Conservation (phyloP, 306 rosid species). For the Cajanus cajan region DNA sequence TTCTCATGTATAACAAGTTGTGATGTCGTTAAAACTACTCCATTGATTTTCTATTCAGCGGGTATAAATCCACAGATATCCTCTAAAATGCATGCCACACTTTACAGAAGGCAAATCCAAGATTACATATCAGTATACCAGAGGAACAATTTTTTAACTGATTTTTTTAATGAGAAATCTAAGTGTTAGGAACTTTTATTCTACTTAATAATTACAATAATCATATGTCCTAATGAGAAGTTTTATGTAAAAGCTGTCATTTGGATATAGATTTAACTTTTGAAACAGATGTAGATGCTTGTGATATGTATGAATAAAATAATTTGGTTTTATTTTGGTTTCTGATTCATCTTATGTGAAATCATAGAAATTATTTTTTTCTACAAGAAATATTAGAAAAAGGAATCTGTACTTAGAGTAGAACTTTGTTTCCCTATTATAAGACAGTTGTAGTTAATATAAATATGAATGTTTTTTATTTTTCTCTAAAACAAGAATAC, state of each 20-base stretch:
- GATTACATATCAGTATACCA: not conserved
- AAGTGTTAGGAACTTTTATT: not conserved
- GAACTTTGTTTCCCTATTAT: not conserved
- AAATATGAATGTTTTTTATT: not conserved
- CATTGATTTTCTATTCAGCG: not conserved
- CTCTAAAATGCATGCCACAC: not conserved
- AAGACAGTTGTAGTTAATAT: not conserved
- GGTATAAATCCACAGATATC: not conserved
- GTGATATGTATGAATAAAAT: not conserved
- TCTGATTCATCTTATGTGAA: not conserved
- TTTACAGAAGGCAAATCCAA: not conserved
- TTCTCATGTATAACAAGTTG: not conserved
- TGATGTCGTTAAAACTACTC: not conserved
- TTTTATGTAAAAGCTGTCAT: not conserved
- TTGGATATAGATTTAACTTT: not conserved
- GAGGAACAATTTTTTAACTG: not conserved
- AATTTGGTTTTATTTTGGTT: not conserved
- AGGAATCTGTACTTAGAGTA: not conserved
- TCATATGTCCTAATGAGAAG: not conserved
- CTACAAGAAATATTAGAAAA: conserved; percentile 1
- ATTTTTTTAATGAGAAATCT: not conserved
- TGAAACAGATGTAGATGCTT: not conserved
- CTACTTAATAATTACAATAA: not conserved
- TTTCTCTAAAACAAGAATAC: not conserved
- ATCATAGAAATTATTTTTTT: not conserved